phyloP scores from a whole-genome alignment of 306 rosid genomes.

The Citrullus amarus region DNA sequence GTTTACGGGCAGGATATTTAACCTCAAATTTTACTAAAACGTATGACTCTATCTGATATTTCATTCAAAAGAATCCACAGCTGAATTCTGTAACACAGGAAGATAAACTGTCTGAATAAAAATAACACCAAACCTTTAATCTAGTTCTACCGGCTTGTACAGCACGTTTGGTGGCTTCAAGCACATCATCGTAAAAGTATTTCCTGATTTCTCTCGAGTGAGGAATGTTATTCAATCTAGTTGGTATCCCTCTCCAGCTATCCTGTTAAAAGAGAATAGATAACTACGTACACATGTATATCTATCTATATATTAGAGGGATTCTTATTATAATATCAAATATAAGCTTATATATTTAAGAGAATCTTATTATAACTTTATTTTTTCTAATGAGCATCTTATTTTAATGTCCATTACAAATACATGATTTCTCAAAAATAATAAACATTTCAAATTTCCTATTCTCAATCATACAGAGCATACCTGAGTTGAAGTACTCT shows the following conservation, averaged over 20 bases:
- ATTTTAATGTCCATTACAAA: background rate
- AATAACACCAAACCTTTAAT: slow-evolving; percentile 37
- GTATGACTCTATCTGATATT: background rate
- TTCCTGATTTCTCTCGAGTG: slow-evolving; percentile 86
- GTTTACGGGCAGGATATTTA: background rate
- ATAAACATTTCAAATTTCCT: background rate
- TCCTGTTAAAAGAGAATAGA: slow-evolving; percentile 49
- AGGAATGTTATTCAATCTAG: slow-evolving; percentile 83
- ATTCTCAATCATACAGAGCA: slow-evolving; percentile 17
- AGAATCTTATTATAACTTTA: background rate
- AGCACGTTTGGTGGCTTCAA: slow-evolving; percentile 68
- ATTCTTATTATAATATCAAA: background rate
- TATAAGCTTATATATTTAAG: background rate
- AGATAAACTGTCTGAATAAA: background rate
- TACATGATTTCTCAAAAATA: background rate
- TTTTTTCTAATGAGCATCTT: background rate
- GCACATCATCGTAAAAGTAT: slow-evolving; percentile 79
- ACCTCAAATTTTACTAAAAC: background rate
- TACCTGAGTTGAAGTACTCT: slow-evolving; percentile 22
- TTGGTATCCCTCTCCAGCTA: slow-evolving; percentile 91
- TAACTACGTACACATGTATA: slow-evolving; percentile 18
- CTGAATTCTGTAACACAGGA: background rate
- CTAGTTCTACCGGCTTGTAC: slow-evolving; percentile 58
- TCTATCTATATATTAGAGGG: background rate
- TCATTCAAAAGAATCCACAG: background rate